Conservation (phyloP, 768 basidiomycete species). For the Mrakia frigida region DNA sequence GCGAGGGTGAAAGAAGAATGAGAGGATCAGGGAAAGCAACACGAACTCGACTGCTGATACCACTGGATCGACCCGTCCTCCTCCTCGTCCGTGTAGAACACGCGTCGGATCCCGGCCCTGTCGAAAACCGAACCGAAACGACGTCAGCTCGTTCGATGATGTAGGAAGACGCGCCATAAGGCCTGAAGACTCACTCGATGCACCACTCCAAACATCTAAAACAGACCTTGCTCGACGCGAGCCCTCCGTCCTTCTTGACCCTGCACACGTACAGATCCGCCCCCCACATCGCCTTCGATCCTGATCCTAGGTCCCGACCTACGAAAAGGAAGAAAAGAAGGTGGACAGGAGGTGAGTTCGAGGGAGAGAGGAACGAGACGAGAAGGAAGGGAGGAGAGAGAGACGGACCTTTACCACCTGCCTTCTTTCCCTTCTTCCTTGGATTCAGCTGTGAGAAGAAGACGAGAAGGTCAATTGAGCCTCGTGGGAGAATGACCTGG, state of each 20-base stretch:
- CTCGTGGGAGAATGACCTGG: neutral
- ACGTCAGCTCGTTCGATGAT: too few relatives aligned
- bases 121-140: too few relatives aligned
- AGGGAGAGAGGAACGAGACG: neutral
- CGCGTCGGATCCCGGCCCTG: too few relatives aligned
- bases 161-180: too few relatives aligned
- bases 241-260: conserved; percentile 6
- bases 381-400: neutral
- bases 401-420: neutral
- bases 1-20: too few relatives aligned
- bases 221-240: conserved; percentile 8
- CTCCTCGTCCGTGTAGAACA: too few relatives aligned
- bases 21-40: too few relatives aligned
- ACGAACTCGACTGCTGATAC: too few relatives aligned
- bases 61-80: too few relatives aligned
- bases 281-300: conserved; percentile 2
- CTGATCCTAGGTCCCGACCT: neutral
- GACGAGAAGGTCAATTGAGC: neutral
- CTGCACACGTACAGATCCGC: conserved; percentile 1
- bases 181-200: conserved; percentile 1
- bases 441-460: neutral
- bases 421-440: neutral
- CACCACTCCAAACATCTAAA: neutral
- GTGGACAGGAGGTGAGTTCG: too few relatives aligned
- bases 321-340: neutral